Base-by-base conservation (phyloP, 2,329 filamentous ascomycete genomes). In the Neopestalotiopsis clavispora region DNA sequence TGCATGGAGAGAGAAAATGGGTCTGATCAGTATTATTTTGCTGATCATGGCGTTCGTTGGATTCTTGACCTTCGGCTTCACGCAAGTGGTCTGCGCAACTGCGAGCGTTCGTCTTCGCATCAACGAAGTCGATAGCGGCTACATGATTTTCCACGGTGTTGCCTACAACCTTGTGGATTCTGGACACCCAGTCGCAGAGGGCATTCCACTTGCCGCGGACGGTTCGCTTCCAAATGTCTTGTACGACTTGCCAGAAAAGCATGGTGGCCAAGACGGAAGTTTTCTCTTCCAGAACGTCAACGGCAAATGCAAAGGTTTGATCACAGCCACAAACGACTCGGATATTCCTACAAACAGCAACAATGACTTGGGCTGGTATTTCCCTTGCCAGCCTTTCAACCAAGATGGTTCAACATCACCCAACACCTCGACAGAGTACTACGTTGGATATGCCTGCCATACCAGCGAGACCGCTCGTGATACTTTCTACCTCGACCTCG, bases 261-360 rank as follows among this genome's bases (percentile, higher is more conserved):
- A 95, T 74, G 91, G 91, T 67, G 96, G 95, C n/a, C 88, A 93
- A 80, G 97, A 99, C 78, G 95, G 94, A 69, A 98, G 95, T 77
- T 99, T 99, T 79, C 83, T 99, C 77, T 99, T 99, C 82, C 96
- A 99, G 79, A 97, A 98, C 73, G 96, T 99, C 80, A 99, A 99
- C 75, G 97, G 96, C 62, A 93, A 92, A 71, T 99, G 96, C 87
- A 99, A 98, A 83, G 92, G 88, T 10, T 82, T 98, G 68, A 97
- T 99, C 78, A 97, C 89, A 0, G 81, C 86, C 7, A 89, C 92
- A 1, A 78, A 86, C 1, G 85, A 85, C 67, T 97, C 95, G 0
- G 91, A 94, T 74, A 90, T 99, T 9, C 94, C 95, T 1, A 92
- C 92, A 5, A 91, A 97, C 77, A 81, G 80, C 32, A 82, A 91